Evolutionary conservation across 306 rosid genomes (phyloP), one percentile per base, ranked within the genome.

Genomic region (Lathyrus oleraceus): DNA sequence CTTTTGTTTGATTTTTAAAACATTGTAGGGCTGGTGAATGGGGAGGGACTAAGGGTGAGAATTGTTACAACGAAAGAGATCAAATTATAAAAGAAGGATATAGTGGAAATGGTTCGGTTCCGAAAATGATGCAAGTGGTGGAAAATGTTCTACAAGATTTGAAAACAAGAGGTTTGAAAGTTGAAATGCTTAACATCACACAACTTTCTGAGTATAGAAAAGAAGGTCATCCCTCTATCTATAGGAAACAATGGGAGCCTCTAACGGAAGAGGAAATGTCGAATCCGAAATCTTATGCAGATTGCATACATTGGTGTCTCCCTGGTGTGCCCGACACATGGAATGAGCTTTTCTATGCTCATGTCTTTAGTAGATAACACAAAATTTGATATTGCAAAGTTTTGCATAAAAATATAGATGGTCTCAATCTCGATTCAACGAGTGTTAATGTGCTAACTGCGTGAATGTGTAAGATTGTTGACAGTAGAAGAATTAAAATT

Each of bases 261-360:
- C 67, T 85, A 36, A 88, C 85, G 0, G 66, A 76, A 60, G 67
- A 85, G 3, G 85, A 85, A 6, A 28, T 75, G 27, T 68, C 89
- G 30, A 60, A 90, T 38, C 97, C 96, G 16, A 85, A 79, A 17
- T 76, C 56, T 62, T 90, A 90, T 62, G 94, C 98, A 7, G 97
- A 93, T 82, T 93, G 98, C 76, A 86, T 85, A 6, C 97, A 93
- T 72, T 93, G 98, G 98, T 93, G 97, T 52, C 97, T 90, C 10
- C 97, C 96, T 44, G 98, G 98, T 19, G 87, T 90, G 3, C 89
- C 98, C 17, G 98, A 93, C 58, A 85, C 85, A 0, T 93, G 98
- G 98, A 93, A 90, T 78, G 87, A 88, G 57, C 80, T 93, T 40
- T 87, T 90, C 28, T 90, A 84, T 77, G 85, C 92, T 48, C 75